A percentile compares a stretch with the other conserved stretches of the same genome.
phyloP scores from a whole-genome alignment of 148 eudicot species.

The Persicaria maculosa region DNA sequence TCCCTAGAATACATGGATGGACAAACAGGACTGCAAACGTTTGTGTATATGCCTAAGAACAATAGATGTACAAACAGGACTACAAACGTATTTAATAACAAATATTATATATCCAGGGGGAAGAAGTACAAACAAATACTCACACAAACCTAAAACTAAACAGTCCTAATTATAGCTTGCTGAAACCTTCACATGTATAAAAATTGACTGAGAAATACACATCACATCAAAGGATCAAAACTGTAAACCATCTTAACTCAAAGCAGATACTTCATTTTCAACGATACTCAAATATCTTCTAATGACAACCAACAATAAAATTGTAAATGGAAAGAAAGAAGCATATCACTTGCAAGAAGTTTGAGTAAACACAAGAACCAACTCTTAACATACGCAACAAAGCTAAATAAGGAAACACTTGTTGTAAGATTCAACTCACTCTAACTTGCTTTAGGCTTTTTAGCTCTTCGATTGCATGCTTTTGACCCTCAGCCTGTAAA shows the following conservation, averaged over 20 bases:
- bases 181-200: neutral
- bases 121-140: neutral
- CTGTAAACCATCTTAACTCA: neutral
- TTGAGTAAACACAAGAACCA: neutral
- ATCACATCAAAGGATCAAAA: neutral
- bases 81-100: too few species aligned
- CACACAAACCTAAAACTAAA: neutral
- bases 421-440: conserved; percentile 38
- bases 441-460: conserved; percentile 79
- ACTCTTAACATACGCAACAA: neutral
- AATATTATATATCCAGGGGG: too few species aligned
- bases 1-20: too few species aligned
- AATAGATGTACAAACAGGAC: too few species aligned
- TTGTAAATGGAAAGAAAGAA: neutral
- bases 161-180: neutral
- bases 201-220: neutral
- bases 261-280: neutral
- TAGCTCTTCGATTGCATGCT: conserved; percentile 71
- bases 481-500: conserved; percentile 66
- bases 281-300: neutral
- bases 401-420: neutral
- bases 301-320: neutral
- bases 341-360: neutral
- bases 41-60: too few species aligned
- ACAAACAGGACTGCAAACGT: too few species aligned